phyloP scores from a whole-genome alignment of 1,284 basidiomycete genomes.

The Cryptococcus sp. region DNA sequence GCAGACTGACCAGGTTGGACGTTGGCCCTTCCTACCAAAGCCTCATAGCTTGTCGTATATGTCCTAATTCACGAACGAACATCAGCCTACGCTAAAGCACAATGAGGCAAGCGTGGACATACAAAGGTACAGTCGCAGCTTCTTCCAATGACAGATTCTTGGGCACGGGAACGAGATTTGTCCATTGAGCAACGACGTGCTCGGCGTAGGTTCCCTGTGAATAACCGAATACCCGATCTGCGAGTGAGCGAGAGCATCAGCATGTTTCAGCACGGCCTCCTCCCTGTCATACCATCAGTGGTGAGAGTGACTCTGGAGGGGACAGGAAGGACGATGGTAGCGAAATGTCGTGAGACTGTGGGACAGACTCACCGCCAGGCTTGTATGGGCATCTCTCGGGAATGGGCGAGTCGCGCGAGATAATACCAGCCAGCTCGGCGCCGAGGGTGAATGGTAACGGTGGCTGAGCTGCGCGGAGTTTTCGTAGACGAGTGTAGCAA shows the following conservation, averaged over 20 bases:
- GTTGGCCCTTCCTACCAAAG: conserved; percentile 77
- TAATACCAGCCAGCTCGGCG: conserved; percentile 80
- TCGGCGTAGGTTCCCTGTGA: conserved; percentile 77
- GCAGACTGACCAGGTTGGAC: conserved; percentile 67
- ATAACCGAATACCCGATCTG: conserved; percentile 86
- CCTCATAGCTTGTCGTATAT: conserved; percentile 90
- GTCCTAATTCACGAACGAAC: conserved; percentile 54
- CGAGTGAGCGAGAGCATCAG: neutral
- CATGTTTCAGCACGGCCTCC: neutral
- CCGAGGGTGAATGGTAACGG: conserved; percentile 81
- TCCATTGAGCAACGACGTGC: conserved; percentile 62
- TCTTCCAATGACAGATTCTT: conserved; percentile 67
- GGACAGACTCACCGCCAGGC: conserved; percentile 59
- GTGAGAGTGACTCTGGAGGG: too few species aligned
- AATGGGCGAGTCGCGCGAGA: conserved; percentile 73
- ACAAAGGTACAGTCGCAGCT: conserved; percentile 54
- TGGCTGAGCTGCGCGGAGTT: conserved; percentile 59
- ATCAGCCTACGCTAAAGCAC: neutral
- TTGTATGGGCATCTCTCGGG: conserved; percentile 78
- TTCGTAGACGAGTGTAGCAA: neutral
- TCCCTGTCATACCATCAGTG: neutral
- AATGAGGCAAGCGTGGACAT: conserved; percentile 5
- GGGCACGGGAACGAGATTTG: conserved; percentile 63
- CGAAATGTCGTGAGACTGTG: neutral
- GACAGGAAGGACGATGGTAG: neutral